A percentile compares a stretch with the other conserved stretches of the same genome.
phyloP scores from a whole-genome alignment of 2,329 filamentous ascomycete species.

The Diplodia sapinea region DNA sequence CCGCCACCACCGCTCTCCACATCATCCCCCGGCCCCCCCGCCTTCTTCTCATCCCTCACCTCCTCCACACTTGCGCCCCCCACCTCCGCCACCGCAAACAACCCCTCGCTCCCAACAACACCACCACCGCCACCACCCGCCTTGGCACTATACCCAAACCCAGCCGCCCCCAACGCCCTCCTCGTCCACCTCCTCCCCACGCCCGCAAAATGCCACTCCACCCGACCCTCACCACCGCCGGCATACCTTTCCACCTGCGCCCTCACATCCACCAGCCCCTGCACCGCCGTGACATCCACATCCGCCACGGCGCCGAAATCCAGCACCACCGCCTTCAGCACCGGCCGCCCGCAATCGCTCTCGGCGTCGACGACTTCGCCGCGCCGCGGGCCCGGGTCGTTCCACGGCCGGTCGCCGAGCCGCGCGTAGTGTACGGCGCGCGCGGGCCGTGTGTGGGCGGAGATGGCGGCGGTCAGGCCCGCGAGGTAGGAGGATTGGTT shows the following conservation, averaged over 20 bases:
- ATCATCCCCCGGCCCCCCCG: conserved; percentile 23
- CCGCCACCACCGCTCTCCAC: neutral
- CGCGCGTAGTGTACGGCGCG: conserved; percentile 67
- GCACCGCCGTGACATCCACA: conserved; percentile 88
- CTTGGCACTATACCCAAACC: conserved; percentile 72
- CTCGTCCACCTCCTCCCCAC: conserved; percentile 96
- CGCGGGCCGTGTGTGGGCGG: conserved; percentile 72
- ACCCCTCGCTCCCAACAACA: neutral
- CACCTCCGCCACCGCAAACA: conserved; percentile 33
- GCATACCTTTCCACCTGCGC: conserved; percentile 90
- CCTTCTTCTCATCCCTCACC: conserved; percentile 6
- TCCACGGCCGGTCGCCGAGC: conserved; percentile 83
- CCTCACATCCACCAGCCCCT: conserved; percentile 90
- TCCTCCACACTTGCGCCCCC: conserved; percentile 34
- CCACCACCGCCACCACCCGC: neutral
- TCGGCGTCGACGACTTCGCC: conserved; percentile 49
- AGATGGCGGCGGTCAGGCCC: conserved; percentile 57
- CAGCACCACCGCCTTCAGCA: conserved; percentile 83
- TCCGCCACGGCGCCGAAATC: conserved; percentile 94
- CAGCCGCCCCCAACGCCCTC: conserved; percentile 81
- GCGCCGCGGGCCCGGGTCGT: conserved; percentile 79
- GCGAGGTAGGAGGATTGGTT: conserved; percentile 92
- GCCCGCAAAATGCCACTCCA: conserved; percentile 91
- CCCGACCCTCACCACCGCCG: conserved; percentile 44
- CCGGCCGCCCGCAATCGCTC: conserved; percentile 62